Base-by-base conservation (phyloP, 179 eudicot species). In the Camellia oleifera region DNA sequence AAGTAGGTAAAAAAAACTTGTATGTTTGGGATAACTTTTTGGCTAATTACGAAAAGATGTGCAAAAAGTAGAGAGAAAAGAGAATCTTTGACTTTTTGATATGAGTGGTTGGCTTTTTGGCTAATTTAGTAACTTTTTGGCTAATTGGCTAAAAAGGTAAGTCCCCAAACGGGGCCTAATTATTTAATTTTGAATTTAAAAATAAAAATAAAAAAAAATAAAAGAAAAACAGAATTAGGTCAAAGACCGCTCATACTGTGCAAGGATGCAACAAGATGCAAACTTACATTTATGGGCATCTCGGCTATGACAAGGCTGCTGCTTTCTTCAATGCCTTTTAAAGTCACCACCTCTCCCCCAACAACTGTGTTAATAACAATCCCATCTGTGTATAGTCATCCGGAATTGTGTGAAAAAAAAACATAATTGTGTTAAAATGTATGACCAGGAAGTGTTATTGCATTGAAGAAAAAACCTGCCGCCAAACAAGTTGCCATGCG, bases 331-430 rank as follows among this genome's bases (percentile, higher is more conserved):
- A 94, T 83, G 90, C 83, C 86, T 87, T 88, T 91, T 69, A 96
- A 93, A 80, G 85, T 89, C 71, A 89, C 90, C 20, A 94, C 98
- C 88, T 96, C 97, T 75, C 93, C 96, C 48, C 98, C 99, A 66
- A 92, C 95, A 66, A 94, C 94, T 97, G 94, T 92, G 90, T 88
- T 92, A 65, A 96, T 91, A 81, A 91, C 92, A 57, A 94, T 90
- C 74, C 97, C 98, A 86, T 32, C 40, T 94, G 93, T 94, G 86
- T 74, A 78, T 65, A 68, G 32, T 45, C 6, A 72, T 61, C 4
- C 52, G 78, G 2, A 54, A 75, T 26, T 63, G 44, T 72, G 52
- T 54, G 10, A 72, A 15, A 3, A 72, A 15, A 15, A 3, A 58
- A 17, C n/a, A 6, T 69, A 78, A 61, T 58, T 4, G 0, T 50